Evolutionary conservation across 495 filamentous ascomycete species (phyloP), one percentile per base, ranked within the genome.

Genomic region (Poronia punctata): DNA sequence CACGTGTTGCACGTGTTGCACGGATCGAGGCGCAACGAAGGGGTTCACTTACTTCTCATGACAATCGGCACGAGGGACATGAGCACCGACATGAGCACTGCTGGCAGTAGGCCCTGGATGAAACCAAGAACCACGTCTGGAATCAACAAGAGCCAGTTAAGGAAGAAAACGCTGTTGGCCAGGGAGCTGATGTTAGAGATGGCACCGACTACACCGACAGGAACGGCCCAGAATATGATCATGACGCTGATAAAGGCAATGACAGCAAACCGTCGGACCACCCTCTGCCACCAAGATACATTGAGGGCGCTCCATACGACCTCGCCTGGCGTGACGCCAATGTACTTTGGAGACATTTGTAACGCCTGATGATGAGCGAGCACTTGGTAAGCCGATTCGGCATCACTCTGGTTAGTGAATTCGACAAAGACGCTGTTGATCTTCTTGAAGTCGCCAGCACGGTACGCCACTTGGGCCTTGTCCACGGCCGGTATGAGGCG

Each of bases 151-250:
- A 98, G 80, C 72, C 85, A 96, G 3, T 45, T 40, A 40, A 97
- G 69, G 63, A 76, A 95, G n/a, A 61, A 71, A 41, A 86, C 63
- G 15, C 56, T 70, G 6, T 70, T 39, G 18, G 68, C 72, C 29
- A 98, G 65, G 36, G 68, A 73, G 53, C 74, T 70, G 59, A 97
- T 78, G 60, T 98, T 93, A 42, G 89, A 94, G 53, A 98, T 83
- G 12, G 73, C 46, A 68, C 86, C 90, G 39, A 96, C 88, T 40
- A 87, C 71, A 15, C 81, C 85, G 23, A 94, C 87, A 3, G 92
- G 92, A 43, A 98, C 86, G 3, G 88, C 84, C 88, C 88, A 97
- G 74, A 98, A 96, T 54, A 98, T 73, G 55, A 97, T 86, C 63
- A 96, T 62, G 15, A 73, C 84, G 18, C 64, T 56, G 38, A 96